Evolutionary conservation across 495 filamentous ascomycete species (phyloP).

Genomic region (Penicillium parvum): DNA sequence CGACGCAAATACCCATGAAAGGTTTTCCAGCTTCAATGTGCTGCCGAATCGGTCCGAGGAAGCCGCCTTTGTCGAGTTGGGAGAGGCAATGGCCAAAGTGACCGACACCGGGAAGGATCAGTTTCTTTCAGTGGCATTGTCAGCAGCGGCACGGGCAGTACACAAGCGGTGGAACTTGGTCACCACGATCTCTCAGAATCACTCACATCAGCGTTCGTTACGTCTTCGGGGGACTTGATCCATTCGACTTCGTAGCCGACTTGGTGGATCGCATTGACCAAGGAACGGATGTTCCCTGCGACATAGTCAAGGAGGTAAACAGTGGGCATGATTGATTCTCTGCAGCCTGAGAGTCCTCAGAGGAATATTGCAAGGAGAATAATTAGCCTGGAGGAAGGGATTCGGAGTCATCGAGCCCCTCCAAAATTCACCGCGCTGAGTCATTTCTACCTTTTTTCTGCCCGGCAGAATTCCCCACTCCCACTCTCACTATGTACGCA

Average conservation of each 20-base stretch:
- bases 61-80: conserved; percentile 74
- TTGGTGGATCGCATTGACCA: conserved; percentile 96
- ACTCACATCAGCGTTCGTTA: conserved; percentile 76
- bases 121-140: too few relatives aligned
- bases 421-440: conserved; percentile 25
- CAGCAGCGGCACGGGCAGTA: too few relatives aligned
- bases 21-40: conserved; percentile 86
- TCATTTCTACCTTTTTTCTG: conserved; percentile 27
- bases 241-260: conserved; percentile 90
- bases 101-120: conserved; percentile 93
- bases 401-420: conserved; percentile 17
- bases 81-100: conserved; percentile 95
- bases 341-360: not conserved
- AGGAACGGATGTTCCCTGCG: conserved; percentile 85
- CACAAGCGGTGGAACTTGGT: not conserved
- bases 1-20: conserved; percentile 98
- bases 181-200: not conserved
- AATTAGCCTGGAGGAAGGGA: not conserved
- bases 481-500: too few relatives aligned
- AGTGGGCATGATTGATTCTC: conserved; percentile 59
- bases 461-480: conserved; percentile 17
- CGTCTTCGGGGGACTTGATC: conserved; percentile 78
- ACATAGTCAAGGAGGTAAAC: conserved; percentile 89
- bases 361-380: not conserved
- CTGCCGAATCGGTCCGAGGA: conserved; percentile 68